Evolutionary conservation across 108 stramenopile species (phyloP), one percentile per base, ranked within the genome.

Genomic region (Stephanodiscus minutulus): DNA sequence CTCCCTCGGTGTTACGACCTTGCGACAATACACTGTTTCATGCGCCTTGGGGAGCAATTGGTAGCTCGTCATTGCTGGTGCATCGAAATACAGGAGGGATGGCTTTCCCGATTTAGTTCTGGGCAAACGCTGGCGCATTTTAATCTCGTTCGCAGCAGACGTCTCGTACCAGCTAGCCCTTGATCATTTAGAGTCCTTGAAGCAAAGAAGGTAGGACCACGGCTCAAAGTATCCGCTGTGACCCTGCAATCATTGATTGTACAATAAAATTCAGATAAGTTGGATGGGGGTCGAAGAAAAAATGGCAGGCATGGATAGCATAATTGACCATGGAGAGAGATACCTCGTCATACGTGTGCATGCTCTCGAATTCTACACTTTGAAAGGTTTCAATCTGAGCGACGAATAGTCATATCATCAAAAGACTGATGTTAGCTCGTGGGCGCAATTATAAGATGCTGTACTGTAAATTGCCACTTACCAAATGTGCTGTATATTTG

Each of bases 271-370:
- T 8, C 7, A 39, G 39, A 39, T 11, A 9, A 8, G 9, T 11
- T 39, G 39, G 39, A 39, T 8, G 39, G 11, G 39, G 39, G 1
- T 33, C 31, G n/a, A n/a, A n/a, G 5, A 33, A 2, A 33, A 33
- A 33, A 33, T 33, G 5, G 31, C 31, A 33, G 31, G 31, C 3
- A 5, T 33, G n/a, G 31, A 33, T 33, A 33, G 31, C 2, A 33
- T 33, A 33, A 33, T 33, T 33, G 5, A 4, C 31, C n/a, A n/a
- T 33, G 5, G 31, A 33, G 3, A 52, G 2, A 64, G 66, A 53
- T 53, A 68, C 71, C 60, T 79, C 80, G 5, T 64, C 80, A 61
- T 71, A 75, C 13, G 64, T 46, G 47, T 81, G 80, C 63, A 75
- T 62, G 64, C 68, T 76, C 58, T 66, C 28, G 22, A 71, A 79